Base-by-base conservation (phyloP, 306 rosid species). In the Cucumis cinereus region DNA sequence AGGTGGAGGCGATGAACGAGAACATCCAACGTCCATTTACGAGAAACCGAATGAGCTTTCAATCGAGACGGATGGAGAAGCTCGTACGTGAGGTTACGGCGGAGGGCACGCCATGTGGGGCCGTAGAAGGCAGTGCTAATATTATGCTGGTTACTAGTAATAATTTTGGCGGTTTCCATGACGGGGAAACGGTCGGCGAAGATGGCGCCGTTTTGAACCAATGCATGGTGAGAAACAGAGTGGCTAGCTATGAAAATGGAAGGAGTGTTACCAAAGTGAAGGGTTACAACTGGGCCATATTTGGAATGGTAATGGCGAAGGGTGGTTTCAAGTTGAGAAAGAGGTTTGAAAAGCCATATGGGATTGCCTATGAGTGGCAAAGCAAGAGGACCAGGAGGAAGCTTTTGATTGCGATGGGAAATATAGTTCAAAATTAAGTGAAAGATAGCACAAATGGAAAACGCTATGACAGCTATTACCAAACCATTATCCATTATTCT, bases 101-200 rank as follows among this genome's bases (percentile, higher is more conserved):
- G 78, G 50, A 75, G 78, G 54, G 40, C 16, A 2, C 78, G 78
- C 78, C 78, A 75, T 16, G 50, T 56, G 7, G n/a, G 63, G 15
- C 78, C 78, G 55, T 75, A 75, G 45, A 75, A 75, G 55, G 78
- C 55, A 6, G 78, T 75, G 78, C 78, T 75, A 40, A 75, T 75
- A 38, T 75, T 75, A 38, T n/a, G 78, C 3, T 75, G 78, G 54
- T 75, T 58, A 38, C 78, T 75, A 8, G 78, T 75, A 40, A 75
- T 56, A 55, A 75, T 24, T 23, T 75, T 75, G 22, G 24, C 78
- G 0, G 78, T 75, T 3, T 57, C 33, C 35, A 41, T 22, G 68
- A 75, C 68, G 3, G 78, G 78, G 40, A 41, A 75, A 2, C 78
- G 78, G 40, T 75, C 78, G 16, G 78, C 78, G 7, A 75, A 75